These are phyloP conservation scores for Diaporthe citri DNA, from an alignment of 2,329 filamentous ascomycete species.

Conservation along the genomic window DNA sequence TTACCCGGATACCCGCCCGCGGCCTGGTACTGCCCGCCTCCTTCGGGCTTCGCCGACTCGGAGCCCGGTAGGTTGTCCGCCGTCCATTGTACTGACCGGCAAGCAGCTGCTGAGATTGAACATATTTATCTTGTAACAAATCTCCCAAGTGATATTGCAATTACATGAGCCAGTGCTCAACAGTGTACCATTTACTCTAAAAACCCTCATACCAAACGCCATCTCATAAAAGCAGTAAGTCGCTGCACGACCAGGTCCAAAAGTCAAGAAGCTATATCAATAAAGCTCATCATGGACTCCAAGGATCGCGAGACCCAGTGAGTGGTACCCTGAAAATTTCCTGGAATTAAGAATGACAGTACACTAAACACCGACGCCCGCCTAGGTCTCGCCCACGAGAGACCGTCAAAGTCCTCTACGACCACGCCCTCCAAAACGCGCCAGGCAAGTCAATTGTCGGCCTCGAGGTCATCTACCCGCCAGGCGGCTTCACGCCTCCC, in stretches of 20 bases:
- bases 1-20: constrained; percentile 20
- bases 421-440: not conserved
- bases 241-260: no score
- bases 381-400: not conserved
- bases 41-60: not conserved
- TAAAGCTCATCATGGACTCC: not conserved
- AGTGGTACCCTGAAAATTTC: not conserved
- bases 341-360: no score
- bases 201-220: no score
- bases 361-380: not conserved
- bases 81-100: not conserved
- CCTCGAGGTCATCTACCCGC: not conserved
- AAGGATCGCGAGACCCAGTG: not conserved
- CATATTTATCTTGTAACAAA: not conserved
- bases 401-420: not conserved
- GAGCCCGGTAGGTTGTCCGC: not conserved
- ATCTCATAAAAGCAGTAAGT: not conserved
- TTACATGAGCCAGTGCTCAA: not conserved
- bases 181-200: not conserved
- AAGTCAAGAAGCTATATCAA: not conserved
- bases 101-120: no score
- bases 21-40: not conserved
- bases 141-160: no score
- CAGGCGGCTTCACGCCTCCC: constrained; percentile 3
- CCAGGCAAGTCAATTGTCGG: not conserved